Base-by-base conservation (phyloP, 805 yeast genomes). In the Cyberlindnera maritima region DNA sequence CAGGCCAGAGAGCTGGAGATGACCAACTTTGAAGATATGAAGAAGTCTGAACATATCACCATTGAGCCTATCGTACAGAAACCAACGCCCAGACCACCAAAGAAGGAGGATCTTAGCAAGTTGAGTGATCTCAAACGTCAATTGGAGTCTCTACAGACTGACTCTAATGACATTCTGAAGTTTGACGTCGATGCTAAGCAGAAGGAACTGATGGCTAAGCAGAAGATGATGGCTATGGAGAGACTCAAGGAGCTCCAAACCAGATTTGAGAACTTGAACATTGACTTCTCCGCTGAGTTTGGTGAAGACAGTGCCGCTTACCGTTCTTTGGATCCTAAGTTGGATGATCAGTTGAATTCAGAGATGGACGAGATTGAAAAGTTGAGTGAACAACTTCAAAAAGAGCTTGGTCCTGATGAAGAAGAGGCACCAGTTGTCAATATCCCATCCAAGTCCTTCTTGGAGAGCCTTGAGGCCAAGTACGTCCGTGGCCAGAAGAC, bases 1-100 rank as follows among this genome's bases (percentile, higher is more conserved):
- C 87, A 88, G 69, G 97, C 97, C 0, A 71, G 95, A 50, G 87
- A 85, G 58, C 72, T 92, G 48, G 97, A 92, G 62, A 83, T 81
- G 78, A 85, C 87, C 18, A 94, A 89, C 54, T 90, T 88, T 58
- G 83, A 78, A 23, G 87, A 81, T 28, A 52, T 46, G 54, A 67
- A 50, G 53, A 61, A 43, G 49, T 48, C 41, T 26, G 42, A 12
- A 7, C 54, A 57, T 14, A 41, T 56, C 5, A 55, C 60, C 7
- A 39, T 56, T 12, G 49, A 43, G 2, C 36, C 41, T 12, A 56
- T 64, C 1, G 55, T 57, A 7, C 60, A 53, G 17, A 37, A 39
- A 19, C 41, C 45, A 18, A 18, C 9, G 18, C 35, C 69, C 48
- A 60, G 75, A 36, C 39, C 49, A 9, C 48, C 52, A 36, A 68